Evolutionary conservation across 23 red algal genomes (phyloP), one percentile per base, ranked within the genome.

Genomic region (Cyanidiococcus yangmingshanensis): DNA sequence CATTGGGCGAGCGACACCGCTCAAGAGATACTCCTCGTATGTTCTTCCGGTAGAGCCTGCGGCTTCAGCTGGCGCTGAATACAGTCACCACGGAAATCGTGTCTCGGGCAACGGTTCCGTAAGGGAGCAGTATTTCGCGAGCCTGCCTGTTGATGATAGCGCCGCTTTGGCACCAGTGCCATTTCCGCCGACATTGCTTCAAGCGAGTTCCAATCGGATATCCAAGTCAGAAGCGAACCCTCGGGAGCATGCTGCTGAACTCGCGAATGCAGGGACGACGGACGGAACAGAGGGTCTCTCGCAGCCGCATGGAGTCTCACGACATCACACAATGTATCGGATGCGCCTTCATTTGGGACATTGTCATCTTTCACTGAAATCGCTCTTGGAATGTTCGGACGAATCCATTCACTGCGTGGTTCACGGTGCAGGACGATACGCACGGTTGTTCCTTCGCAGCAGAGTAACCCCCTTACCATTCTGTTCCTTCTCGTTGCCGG

Each of bases 141-240:
- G n/a, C n/a, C 27, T 71, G 63, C 32, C 63, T 25, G 63, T 71
- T 12, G 63, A 71, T 71, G 63, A 71, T 12, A 71, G 63, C 63
- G 63, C 32, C 7, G 63, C 63, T 7, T 35, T 71, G 27, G 15
- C 63, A 3, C 63, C 63, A 25, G 32, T 32, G 32, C 63, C 63
- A 3, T 71, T 71, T 29, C 63, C 63, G 12, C 7, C 12, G 12
- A 54, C 7, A 21, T 21, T 54, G 7, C 45, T 54, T 54, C 45
- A 15, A 21, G 45, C 7, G 45, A 7, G 21, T 54, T 54, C 45
- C 45, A 54, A 54, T 7, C 45, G 45, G 21, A 54, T 15, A 54
- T 21, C 45, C 45, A 54, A 7, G 45, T 54, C 45, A 54, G 21
- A 21, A 7, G 45, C 45, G 21, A 21, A 15, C 12, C 45, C 7